Evolutionary conservation across 805 yeast species (phyloP), one percentile per base, ranked within the genome.

Genomic region (Ogataea corticis): DNA sequence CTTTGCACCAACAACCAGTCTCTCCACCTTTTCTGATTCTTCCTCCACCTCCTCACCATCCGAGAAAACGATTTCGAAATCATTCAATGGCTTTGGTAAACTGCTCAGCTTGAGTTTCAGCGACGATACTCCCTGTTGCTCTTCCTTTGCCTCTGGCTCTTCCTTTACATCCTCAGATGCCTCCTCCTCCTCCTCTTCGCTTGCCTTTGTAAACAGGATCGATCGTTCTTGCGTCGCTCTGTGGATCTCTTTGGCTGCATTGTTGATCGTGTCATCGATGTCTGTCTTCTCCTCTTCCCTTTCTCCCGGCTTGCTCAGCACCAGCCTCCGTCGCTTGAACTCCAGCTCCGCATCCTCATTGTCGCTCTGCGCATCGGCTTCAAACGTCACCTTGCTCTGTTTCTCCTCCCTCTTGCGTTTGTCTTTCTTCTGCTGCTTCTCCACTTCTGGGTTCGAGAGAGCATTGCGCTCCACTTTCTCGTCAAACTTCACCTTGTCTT

Each of bases 391-490:
- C 29, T 27, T 32, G 33, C 25, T 27, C 35, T 54, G 55, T 36
- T 48, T 44, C 42, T 45, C 55, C 48, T 52, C 52, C 52, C 56
- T 50, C 33, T 54, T 48, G 41, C 65, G 63, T 44, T 63, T 65
- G 25, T 63, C 63, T 44, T 63, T 68, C 48, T 56, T 56, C 21
- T 58, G 52, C 41, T 70, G 66, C 11, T 61, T 63, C 13, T 62
- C 64, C 16, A 59, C 62, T 23, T 70, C 72, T 40, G 67, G 61
- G 31, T 73, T 65, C 18, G 65, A 57, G 7, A 80, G 55, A 4
- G 87, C 87, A 17, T 63, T 58, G 14, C 59, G 59, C 2, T 70
- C 63, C 0, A 82, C 79, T 4, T 58, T 54, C 6, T 56, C 61
- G 44, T 73, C 76, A 62, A 79, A 86, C 15, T 59, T 63, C 1